A percentile compares a stretch with the other conserved stretches of the same genome.
phyloP scores from a whole-genome alignment of 345 rosid species.

The Citrus cavaleriei region DNA sequence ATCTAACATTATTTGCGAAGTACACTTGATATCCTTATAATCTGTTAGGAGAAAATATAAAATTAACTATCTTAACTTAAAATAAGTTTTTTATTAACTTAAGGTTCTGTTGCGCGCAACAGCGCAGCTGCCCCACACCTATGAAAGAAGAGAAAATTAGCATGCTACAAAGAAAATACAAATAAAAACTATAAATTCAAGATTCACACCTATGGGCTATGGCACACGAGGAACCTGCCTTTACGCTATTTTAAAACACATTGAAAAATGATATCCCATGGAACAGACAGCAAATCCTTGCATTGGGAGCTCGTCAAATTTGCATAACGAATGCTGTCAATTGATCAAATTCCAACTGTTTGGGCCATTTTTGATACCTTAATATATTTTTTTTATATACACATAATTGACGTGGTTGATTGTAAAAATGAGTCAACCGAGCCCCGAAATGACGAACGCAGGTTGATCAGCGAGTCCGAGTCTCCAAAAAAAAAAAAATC shows the following conservation, averaged over 20 bases:
- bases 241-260: background rate
- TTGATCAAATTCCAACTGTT: background rate
- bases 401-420: background rate
- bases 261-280: background rate
- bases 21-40: no score
- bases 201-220: background rate
- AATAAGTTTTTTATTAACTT: no score
- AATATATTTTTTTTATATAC: no score
- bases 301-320: background rate
- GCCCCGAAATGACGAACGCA: background rate
- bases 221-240: conserved; percentile 1
- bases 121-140: no score
- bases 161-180: background rate
- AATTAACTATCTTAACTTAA: no score
- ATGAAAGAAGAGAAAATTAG: no score
- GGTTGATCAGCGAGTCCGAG: background rate
- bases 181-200: background rate
- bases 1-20: no score
- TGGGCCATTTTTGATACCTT: background rate
- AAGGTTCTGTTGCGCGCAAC: no score
- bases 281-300: background rate
- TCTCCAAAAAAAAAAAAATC: no score
- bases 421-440: background rate
- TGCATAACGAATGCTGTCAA: conserved; percentile 1
- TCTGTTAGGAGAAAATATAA: no score